A percentile compares a stretch with the other conserved stretches of the same genome.
Conservation (phyloP, 2,329 filamentous ascomycete species). For the Dactylellina leptospora region DNA sequence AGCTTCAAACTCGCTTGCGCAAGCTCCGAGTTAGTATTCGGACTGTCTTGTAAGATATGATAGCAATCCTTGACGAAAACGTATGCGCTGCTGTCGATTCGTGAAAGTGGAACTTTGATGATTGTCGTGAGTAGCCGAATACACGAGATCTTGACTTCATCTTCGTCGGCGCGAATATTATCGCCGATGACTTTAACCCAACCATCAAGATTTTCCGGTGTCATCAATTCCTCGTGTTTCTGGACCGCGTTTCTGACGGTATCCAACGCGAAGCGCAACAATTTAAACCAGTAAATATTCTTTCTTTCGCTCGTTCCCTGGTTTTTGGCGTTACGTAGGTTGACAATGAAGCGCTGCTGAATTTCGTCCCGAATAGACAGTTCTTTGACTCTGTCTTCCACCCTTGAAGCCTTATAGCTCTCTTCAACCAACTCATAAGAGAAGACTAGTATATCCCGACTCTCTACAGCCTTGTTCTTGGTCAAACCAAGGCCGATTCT, state of each 20-base stretch:
- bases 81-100: conserved; percentile 74
- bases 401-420: conserved; percentile 74
- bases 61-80: conserved; percentile 87
- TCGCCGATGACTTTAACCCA: conserved; percentile 92
- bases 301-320: conserved; percentile 75
- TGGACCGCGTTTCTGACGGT: conserved; percentile 84
- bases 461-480: conserved; percentile 80
- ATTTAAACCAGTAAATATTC: conserved; percentile 83
- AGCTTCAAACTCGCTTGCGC: conserved; percentile 90
- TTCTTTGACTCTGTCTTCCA: conserved; percentile 60
- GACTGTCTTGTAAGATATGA: conserved; percentile 78
- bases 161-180: conserved; percentile 80
- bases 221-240: conserved; percentile 83
- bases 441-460: conserved; percentile 85
- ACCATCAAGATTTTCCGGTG: conserved; percentile 78
- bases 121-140: conserved; percentile 86
- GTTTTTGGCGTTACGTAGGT: conserved; percentile 77
- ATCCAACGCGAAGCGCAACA: conserved; percentile 87
- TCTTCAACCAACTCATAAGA: conserved; percentile 94
- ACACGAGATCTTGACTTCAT: conserved; percentile 89
- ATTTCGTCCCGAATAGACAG: conserved; percentile 68
- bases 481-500: conserved; percentile 84
- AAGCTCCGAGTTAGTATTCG: conserved; percentile 81
- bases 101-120: conserved; percentile 79
- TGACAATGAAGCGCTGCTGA: conserved; percentile 78